phyloP scores from a whole-genome alignment of 345 rosid genomes.

The Anastatica hierochuntica region DNA sequence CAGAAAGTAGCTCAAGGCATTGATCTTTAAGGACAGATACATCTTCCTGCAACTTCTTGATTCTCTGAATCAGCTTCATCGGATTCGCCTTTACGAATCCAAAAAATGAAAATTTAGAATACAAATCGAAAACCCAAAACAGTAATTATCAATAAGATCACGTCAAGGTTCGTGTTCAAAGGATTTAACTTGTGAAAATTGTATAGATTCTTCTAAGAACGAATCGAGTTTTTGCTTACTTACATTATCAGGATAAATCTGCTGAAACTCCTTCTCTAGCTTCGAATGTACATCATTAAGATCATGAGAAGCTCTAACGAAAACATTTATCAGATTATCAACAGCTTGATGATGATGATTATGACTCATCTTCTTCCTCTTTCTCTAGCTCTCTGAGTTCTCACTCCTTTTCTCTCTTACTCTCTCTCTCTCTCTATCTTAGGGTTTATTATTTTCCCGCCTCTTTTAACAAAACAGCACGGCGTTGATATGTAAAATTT shows the following conservation, averaged over 20 bases:
- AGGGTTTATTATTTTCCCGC: slow-evolving; percentile 24
- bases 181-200: no score
- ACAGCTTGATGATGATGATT: slow-evolving; percentile 34
- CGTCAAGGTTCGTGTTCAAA: no score
- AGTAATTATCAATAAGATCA: no score
- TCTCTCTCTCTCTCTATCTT: no score
- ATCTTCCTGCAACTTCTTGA: slow-evolving; percentile 77
- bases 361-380: slow-evolving; percentile 28
- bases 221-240: neutral
- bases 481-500: neutral
- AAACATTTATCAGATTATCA: slow-evolving; percentile 44
- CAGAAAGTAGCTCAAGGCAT: slow-evolving; percentile 71
- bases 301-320: slow-evolving; percentile 59
- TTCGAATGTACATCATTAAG: slow-evolving; percentile 52
- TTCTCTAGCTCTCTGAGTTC: neutral
- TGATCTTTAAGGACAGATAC: slow-evolving; percentile 49
- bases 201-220: no score
- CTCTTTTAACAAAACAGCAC: slow-evolving; percentile 1
- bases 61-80: slow-evolving; percentile 57
- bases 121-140: neutral
- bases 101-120: neutral
- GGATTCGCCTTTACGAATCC: slow-evolving; percentile 66
- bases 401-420: neutral
- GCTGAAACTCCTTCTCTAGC: slow-evolving; percentile 77
- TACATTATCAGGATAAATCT: slow-evolving; percentile 68